A percentile compares a stretch with the other conserved stretches of the same genome.
These are phyloP conservation scores for Diplodia intermedia DNA, from an alignment of 2,329 filamentous ascomycete species.

Conservation along the genomic window DNA sequence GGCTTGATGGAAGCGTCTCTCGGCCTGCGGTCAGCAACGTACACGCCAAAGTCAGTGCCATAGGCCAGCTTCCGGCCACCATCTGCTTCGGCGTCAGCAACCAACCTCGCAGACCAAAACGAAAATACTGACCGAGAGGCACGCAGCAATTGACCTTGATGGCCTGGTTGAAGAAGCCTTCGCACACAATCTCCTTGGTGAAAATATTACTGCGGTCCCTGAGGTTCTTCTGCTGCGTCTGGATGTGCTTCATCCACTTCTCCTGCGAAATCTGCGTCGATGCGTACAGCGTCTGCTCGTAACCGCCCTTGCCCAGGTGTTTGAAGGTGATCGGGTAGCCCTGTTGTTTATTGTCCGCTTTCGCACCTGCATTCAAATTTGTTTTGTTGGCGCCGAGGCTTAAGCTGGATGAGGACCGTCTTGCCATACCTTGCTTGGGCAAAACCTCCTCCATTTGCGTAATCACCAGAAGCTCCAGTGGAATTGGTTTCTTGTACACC, in stretches of 20 bases:
- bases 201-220: constrained; percentile 77
- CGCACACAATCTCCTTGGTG: constrained; percentile 72
- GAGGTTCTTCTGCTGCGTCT: constrained; percentile 85
- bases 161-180: constrained; percentile 86
- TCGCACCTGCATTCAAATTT: constrained; percentile 45
- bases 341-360: constrained; percentile 65
- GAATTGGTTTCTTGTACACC: constrained; percentile 94
- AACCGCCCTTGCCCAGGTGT: constrained; percentile 93
- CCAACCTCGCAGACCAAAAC: background rate
- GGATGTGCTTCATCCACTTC: constrained; percentile 97
- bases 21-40: constrained; percentile 86
- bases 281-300: constrained; percentile 88
- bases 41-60: constrained; percentile 93
- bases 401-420: constrained; percentile 86
- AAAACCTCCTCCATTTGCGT: constrained; percentile 97
- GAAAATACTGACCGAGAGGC: constrained; percentile 73
- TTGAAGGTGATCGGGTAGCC: constrained; percentile 96
- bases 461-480: constrained; percentile 89
- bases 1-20: constrained; percentile 78
- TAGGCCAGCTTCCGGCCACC: constrained; percentile 93
- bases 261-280: constrained; percentile 84
- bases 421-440: constrained; percentile 77
- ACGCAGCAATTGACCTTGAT: constrained; percentile 95
- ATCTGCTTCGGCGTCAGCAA: constrained; percentile 60
- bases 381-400: constrained; percentile 64